These are phyloP conservation scores for Eucalyptus viminalis DNA, from an alignment of 345 rosid genomes.

Conservation along the genomic window DNA sequence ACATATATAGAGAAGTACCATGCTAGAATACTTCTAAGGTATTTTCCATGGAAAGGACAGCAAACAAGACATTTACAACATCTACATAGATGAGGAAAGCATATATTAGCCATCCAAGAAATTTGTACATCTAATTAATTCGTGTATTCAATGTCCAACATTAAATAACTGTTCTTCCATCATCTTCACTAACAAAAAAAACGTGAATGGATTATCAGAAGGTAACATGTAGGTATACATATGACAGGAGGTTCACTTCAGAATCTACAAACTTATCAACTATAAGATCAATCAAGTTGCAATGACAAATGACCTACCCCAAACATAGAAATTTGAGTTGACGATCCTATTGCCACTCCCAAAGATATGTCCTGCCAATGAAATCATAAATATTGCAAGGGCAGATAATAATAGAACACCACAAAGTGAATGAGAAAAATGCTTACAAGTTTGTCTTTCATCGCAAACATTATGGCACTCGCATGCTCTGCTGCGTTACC, in stretches of 20 bases:
- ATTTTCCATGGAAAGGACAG: not conserved
- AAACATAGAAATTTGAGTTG: slow-evolving; percentile 93
- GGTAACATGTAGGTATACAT: not conserved
- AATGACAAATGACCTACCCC: slow-evolving; percentile 36
- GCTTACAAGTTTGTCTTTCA: slow-evolving; percentile 92
- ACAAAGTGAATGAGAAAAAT: not conserved
- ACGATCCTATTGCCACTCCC: slow-evolving; percentile 98
- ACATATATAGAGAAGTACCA: not conserved
- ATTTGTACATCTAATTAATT: not conserved
- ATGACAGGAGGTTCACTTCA: not conserved
- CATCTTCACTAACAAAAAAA: not conserved
- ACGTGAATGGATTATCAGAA: not conserved
- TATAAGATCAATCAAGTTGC: not conserved
- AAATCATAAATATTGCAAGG: not conserved
- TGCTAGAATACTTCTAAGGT: not conserved
- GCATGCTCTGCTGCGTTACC: slow-evolving; percentile 99
- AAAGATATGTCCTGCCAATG: slow-evolving; percentile 69
- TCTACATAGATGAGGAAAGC: not conserved
- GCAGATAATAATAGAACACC: not conserved
- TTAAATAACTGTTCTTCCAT: not conserved
- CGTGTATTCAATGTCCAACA: not conserved
- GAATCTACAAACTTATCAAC: not conserved
- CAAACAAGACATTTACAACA: not conserved
- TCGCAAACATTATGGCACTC: slow-evolving; percentile 91
- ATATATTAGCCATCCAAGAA: not conserved